Conservation (phyloP, 2,329 filamentous ascomycete genomes). For the Fusarium oligoseptatum region DNA sequence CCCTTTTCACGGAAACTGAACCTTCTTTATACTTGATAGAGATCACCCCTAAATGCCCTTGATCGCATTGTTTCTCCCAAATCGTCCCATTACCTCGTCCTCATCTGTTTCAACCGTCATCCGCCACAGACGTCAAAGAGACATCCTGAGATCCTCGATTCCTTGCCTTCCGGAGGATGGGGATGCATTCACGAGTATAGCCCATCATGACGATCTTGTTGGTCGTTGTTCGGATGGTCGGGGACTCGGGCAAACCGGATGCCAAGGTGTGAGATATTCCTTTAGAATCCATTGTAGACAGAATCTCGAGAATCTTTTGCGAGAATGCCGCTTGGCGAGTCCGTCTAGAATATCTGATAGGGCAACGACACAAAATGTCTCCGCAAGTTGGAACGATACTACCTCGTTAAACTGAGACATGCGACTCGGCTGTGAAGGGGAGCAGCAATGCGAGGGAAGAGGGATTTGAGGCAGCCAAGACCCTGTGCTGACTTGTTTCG, state of each 20-base stretch:
- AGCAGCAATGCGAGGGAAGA: not conserved
- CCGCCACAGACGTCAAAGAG: not conserved
- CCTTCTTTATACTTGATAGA: not conserved
- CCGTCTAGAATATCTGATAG: not conserved
- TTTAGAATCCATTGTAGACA: not conserved
- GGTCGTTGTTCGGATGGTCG: not conserved
- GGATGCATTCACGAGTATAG: not conserved
- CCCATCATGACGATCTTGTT: not conserved
- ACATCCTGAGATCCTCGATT: not conserved
- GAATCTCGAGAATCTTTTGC: not conserved
- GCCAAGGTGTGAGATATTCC: not conserved
- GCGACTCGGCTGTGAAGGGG: not conserved
- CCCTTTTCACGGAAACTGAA: rapidly evolving
- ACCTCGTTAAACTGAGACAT: not conserved
- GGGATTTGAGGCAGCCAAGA: not conserved
- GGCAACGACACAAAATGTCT: not conserved
- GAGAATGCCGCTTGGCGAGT: not conserved
- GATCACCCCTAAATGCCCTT: not conserved
- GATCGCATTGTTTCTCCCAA: not conserved
- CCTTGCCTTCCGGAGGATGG: not conserved
- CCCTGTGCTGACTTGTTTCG: not conserved
- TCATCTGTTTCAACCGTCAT: not conserved
- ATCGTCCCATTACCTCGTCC: not conserved
- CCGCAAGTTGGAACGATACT: not conserved
- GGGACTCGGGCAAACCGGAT: not conserved